A percentile compares a stretch with the other conserved stretches of the same genome.
These are phyloP conservation scores for Dendrothele bispora DNA, from an alignment of 768 basidiomycete genomes.

Conservation along the genomic window DNA sequence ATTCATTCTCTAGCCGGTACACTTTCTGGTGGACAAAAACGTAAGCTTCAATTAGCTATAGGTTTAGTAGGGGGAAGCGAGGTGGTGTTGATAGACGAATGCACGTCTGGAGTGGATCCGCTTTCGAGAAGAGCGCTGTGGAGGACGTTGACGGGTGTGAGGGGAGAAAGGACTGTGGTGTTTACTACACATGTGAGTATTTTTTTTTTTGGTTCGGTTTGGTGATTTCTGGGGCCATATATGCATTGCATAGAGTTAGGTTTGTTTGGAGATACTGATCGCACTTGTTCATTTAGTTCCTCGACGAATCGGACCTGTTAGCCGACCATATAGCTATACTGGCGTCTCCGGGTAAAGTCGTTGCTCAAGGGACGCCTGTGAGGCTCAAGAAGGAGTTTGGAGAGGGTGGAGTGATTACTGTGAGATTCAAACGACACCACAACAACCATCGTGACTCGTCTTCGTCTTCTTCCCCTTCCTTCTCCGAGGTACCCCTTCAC, in stretches of 20 bases:
- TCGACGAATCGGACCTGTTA: slow-evolving; percentile 78
- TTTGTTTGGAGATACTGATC: too few relatives aligned
- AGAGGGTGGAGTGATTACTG: slow-evolving; percentile 67
- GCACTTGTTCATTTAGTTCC: too few relatives aligned
- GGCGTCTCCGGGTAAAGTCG: slow-evolving; percentile 70
- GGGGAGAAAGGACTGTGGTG: slow-evolving; percentile 65
- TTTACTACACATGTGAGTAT: slow-evolving; percentile 75
- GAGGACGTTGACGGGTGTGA: slow-evolving; percentile 68
- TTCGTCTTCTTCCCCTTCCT: slow-evolving; percentile 10
- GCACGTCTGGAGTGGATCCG: slow-evolving; percentile 82
- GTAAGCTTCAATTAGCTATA: slow-evolving; percentile 82
- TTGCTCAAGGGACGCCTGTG: slow-evolving; percentile 75
- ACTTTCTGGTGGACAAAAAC: slow-evolving; percentile 78
- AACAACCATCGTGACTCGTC: too few relatives aligned
- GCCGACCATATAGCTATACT: slow-evolving; percentile 77
- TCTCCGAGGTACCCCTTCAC: slow-evolving; percentile 24
- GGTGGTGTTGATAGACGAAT: slow-evolving; percentile 44
- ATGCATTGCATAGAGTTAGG: too few relatives aligned
- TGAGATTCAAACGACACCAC: slow-evolving; percentile 50
- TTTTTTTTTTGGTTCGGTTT: background rate
- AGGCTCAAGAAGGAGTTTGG: slow-evolving; percentile 71
- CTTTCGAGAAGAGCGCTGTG: slow-evolving; percentile 76
- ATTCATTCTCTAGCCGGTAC: slow-evolving; percentile 64
- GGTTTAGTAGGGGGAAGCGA: slow-evolving; percentile 76
- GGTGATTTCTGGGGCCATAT: background rate